These are phyloP conservation scores for Ganoderma leucocontextum DNA, from an alignment of 1,284 basidiomycete genomes.

Conservation along the genomic window DNA sequence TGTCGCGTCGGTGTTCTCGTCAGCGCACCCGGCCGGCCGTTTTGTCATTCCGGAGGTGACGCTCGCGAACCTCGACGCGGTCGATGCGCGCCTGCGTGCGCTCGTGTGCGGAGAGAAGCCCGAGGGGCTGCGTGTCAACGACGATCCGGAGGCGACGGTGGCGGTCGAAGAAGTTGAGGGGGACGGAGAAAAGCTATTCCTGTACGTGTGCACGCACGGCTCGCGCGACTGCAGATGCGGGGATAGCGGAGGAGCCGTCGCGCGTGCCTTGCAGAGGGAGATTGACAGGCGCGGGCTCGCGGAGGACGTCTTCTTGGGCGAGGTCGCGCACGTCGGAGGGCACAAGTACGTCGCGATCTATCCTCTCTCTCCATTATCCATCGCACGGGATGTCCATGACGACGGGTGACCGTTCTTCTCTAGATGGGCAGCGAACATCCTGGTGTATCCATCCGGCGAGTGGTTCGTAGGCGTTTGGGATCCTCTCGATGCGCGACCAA, in stretches of 20 bases:
- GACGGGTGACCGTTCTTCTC: constrained; percentile 14
- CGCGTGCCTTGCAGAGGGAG: constrained; percentile 42
- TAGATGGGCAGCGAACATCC: constrained; percentile 82
- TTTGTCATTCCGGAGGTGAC: constrained; percentile 59
- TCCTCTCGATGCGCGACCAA: neutral
- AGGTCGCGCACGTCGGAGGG: constrained; percentile 84
- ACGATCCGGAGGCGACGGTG: neutral
- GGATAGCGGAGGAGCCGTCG: constrained; percentile 64
- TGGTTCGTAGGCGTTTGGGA: constrained; percentile 54
- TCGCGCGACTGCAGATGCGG: constrained; percentile 61
- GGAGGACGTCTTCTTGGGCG: constrained; percentile 53
- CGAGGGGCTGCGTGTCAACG: neutral
- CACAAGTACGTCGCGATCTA: constrained; percentile 69
- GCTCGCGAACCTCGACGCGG: constrained; percentile 55
- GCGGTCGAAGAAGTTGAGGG: neutral
- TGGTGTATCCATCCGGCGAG: constrained; percentile 81
- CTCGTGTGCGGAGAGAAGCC: constrained; percentile 38
- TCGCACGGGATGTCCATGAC: constrained; percentile 7
- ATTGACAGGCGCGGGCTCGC: constrained; percentile 36
- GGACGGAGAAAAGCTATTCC: constrained; percentile 42
- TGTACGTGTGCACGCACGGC: constrained; percentile 59
- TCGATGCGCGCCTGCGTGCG: constrained; percentile 47
- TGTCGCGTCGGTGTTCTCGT: constrained; percentile 60
- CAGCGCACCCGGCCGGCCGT: constrained; percentile 44
- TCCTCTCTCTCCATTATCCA: neutral